Evolutionary conservation across 2,329 filamentous ascomycete species (phyloP).

Genomic region (Stagonosporopsis vannaccii): DNA sequence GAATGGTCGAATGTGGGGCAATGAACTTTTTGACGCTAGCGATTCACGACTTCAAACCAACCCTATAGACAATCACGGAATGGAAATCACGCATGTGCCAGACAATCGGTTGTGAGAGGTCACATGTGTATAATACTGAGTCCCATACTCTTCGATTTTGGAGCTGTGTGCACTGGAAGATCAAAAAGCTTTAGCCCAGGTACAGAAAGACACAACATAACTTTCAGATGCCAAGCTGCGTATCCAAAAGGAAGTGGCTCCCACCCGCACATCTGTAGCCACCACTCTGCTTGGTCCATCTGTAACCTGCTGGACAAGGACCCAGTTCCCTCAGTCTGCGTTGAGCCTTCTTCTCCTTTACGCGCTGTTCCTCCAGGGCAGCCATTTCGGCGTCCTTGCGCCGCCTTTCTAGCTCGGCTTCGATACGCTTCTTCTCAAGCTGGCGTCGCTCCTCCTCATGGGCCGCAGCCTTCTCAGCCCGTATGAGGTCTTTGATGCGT

Average conservation of each 20-base stretch:
- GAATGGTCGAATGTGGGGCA: slow-evolving; percentile 8
- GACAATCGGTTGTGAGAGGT: not conserved
- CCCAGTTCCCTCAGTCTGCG: slow-evolving; percentile 62
- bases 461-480: slow-evolving; percentile 39
- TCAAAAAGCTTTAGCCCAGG: no score
- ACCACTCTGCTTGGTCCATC: slow-evolving; percentile 65
- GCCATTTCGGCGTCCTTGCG: slow-evolving; percentile 46
- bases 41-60: not conserved
- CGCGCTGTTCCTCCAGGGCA: slow-evolving; percentile 48
- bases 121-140: no score
- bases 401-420: slow-evolving; percentile 30
- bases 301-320: slow-evolving; percentile 62
- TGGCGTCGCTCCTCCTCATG: slow-evolving; percentile 33
- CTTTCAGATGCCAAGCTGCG: not conserved
- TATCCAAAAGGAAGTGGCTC: slow-evolving; percentile 49
- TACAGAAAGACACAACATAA: no score
- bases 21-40: slow-evolving; percentile 12
- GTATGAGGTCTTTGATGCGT: slow-evolving; percentile 33
- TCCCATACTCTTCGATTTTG: no score
- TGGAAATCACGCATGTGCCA: not conserved
- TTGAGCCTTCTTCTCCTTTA: slow-evolving; percentile 53
- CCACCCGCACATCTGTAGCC: slow-evolving; percentile 72
- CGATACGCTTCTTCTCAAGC: slow-evolving; percentile 29
- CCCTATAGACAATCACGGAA: not conserved
- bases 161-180: no score